Evolutionary conservation across 2,329 filamentous ascomycete genomes (phyloP), one percentile per base, ranked within the genome.

Genomic region (Phyllosticta citribraziliensis): DNA sequence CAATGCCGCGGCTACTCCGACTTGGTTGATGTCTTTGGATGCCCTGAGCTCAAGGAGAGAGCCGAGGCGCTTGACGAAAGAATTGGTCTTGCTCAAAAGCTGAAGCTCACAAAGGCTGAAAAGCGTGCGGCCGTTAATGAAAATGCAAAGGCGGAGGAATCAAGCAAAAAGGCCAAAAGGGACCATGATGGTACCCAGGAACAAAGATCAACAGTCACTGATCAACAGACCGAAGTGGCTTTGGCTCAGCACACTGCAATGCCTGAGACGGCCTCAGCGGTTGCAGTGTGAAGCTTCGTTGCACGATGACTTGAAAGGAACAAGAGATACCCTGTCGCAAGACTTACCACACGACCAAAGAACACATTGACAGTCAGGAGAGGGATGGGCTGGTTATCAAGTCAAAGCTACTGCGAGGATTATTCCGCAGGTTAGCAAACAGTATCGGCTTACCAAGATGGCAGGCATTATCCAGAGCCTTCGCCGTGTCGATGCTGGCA

Each of bases 1-100:
- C 74, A 77, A 55, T 82, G 82, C 63, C 91, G 87, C 75, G 88
- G 82, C 66, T 96, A 97, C 69, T 76, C 75, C 9, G 85, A 88
- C 58, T 73, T 87, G 1, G 88, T 91, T 69, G 79, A 84, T 61
- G 76, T 81, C 1, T 74, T 97, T 30, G 84, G 80, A 0, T 79
- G 89, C 40, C 79, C 85, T 1, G 80, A 87, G 62, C 73, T 95
- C 53, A 68, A 84, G 20, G 81, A 84, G 33, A 74, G 78, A 63
- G 92, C 92, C 0, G 78, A 78, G 53, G 81, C 83, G 6, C 78
- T 87, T 3, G 92, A 97, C 69, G 72, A 79, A 59, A 77, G 80
- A 33, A 75, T 90, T 14, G 84, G 82, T 11, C 40, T 47, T 17
- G 10, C 35, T 2, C 35, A 40, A 47, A 55, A 52, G n/a, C 47